Conservation (phyloP, 345 rosid species). For the Microthlaspi erraticum region DNA sequence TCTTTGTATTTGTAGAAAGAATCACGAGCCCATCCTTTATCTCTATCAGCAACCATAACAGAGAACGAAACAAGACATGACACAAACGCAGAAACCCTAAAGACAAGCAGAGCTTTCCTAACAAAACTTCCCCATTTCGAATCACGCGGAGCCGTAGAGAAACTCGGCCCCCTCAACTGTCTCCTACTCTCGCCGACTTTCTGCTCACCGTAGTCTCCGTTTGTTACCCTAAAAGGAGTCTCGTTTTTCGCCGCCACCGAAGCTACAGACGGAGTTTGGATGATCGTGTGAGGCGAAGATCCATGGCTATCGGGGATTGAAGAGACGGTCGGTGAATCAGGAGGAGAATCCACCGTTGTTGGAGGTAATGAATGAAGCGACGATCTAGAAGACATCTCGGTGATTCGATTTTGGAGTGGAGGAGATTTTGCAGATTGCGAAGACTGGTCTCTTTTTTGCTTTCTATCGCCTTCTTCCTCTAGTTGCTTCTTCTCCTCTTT, state of each 20-base stretch:
- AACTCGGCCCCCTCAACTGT: slow-evolving; percentile 51
- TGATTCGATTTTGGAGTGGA: background rate
- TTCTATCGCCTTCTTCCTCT: slow-evolving; percentile 1
- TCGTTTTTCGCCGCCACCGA: slow-evolving; percentile 37
- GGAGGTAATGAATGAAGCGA: slow-evolving; percentile 47
- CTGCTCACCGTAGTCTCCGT: slow-evolving; percentile 32
- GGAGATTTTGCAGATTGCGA: slow-evolving; percentile 1
- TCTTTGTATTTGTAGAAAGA: slow-evolving; percentile 83
- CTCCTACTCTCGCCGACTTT: slow-evolving; percentile 43
- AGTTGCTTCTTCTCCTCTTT: slow-evolving; percentile 14
- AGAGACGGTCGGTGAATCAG: slow-evolving; percentile 52
- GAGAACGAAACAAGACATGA: slow-evolving; percentile 78
- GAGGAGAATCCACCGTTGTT: slow-evolving; percentile 36
- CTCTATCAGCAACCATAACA: slow-evolving; percentile 76
- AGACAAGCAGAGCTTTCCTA: slow-evolving; percentile 58
- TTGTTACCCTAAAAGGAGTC: slow-evolving; percentile 42
- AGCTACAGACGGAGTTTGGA: slow-evolving; percentile 38
- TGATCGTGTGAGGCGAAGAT: slow-evolving; percentile 48
- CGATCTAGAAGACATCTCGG: slow-evolving; percentile 43
- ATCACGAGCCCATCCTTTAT: slow-evolving; percentile 91
- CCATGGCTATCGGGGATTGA: slow-evolving; percentile 52
- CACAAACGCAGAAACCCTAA: slow-evolving; percentile 64
- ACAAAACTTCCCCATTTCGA: slow-evolving; percentile 50
- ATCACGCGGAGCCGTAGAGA: slow-evolving; percentile 54
- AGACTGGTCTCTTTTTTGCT: background rate